Evolutionary conservation across 352 stramenopile genomes (phyloP).

Genomic region (Phytophthora melonis): DNA sequence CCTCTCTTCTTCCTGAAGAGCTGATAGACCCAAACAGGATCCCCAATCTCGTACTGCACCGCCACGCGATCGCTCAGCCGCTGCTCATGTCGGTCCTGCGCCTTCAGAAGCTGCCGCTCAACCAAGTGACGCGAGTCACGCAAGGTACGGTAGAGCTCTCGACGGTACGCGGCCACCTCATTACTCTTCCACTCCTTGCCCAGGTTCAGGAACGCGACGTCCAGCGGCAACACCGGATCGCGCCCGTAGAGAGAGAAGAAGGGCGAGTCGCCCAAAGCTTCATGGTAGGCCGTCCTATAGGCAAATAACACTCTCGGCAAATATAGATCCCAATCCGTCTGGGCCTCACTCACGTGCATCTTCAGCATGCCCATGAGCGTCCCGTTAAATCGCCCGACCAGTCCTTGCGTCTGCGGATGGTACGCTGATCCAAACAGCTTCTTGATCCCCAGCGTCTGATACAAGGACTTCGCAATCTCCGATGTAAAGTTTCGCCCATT

Average conservation of each 20-base stretch:
- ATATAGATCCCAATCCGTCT: constrained; percentile 14
- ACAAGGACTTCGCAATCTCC: constrained; percentile 12
- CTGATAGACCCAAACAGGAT: no score
- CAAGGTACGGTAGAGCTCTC: constrained; percentile 1
- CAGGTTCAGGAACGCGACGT: no score
- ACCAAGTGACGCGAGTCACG: constrained; percentile 1
- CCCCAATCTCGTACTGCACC: neutral
- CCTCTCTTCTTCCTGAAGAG: no score
- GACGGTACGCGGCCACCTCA: constrained; percentile 1
- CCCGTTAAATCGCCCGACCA: no score
- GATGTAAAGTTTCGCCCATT: constrained; percentile 7
- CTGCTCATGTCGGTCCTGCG: no score
- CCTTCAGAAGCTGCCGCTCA: constrained; percentile 5
- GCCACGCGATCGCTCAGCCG: neutral
- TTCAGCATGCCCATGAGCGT: no score
- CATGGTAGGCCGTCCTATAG: constrained; percentile 18
- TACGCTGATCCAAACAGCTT: constrained; percentile 2
- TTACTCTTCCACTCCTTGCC: constrained; percentile 16
- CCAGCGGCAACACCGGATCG: neutral
- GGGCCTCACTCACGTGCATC: neutral
- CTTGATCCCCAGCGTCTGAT: constrained; percentile 13
- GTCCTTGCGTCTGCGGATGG: neutral
- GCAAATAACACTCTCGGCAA: constrained; percentile 3
- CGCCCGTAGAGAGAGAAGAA: constrained; percentile 20
- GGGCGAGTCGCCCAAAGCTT: constrained; percentile 5